Evolutionary conservation across 306 rosid genomes (phyloP).

Genomic region (Biancaea sappan): DNA sequence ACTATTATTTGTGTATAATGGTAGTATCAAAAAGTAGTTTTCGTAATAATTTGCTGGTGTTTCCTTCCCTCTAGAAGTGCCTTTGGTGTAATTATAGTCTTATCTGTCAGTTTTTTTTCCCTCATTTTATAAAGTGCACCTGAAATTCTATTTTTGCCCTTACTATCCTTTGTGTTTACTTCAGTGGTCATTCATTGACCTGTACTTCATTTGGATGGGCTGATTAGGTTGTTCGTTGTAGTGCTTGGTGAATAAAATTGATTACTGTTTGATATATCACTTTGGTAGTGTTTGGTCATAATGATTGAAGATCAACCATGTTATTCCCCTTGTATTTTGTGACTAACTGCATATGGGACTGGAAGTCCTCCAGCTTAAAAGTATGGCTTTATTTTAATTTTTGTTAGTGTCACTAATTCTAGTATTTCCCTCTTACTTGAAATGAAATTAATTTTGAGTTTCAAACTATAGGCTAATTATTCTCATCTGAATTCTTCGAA

Average conservation of each 20-base stretch:
- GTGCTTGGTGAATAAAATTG: neutral
- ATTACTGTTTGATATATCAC: neutral
- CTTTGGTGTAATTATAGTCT: neutral
- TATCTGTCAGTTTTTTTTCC: neutral
- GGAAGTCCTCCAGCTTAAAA: neutral
- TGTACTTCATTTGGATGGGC: constrained; percentile 2
- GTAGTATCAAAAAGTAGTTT: neutral
- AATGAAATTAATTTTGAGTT: neutral
- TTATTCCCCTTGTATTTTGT: neutral
- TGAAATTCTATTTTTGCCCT: neutral
- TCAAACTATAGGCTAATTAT: neutral
- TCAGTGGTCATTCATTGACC: neutral
- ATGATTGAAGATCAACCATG: neutral
- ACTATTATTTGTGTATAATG: constrained; percentile 22
- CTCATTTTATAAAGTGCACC: neutral
- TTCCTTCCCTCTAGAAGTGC: neutral
- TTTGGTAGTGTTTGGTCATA: neutral
- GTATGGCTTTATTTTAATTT: neutral
- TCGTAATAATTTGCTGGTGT: neutral
- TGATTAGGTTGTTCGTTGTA: neutral
- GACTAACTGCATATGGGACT: neutral
- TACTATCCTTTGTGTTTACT: constrained; percentile 8
- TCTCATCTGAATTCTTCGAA: neutral
- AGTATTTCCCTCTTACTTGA: neutral
- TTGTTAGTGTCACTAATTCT: neutral